These are phyloP conservation scores for Naganishia antarctica DNA, from an alignment of 768 basidiomycete species.

Conservation along the genomic window DNA sequence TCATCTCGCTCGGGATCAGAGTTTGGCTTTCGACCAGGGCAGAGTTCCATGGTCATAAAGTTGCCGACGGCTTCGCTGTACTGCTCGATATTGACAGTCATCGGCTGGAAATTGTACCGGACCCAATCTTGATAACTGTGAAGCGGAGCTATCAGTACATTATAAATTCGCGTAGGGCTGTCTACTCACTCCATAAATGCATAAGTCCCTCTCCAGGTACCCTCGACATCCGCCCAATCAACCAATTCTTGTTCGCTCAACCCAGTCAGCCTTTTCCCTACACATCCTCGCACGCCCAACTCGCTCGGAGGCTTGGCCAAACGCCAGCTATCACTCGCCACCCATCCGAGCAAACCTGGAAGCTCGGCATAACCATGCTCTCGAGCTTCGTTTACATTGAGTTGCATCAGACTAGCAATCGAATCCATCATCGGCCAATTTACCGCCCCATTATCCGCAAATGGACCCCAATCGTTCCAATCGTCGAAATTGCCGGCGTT, in stretches of 20 bases:
- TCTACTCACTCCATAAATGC: constrained; percentile 45
- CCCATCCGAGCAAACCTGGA: constrained; percentile 31
- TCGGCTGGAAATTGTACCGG: constrained; percentile 34
- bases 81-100: constrained; percentile 31
- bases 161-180: neutral
- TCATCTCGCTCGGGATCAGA: neutral
- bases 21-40: constrained; percentile 3
- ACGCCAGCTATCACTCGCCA: constrained; percentile 35
- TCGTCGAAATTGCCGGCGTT: constrained; percentile 31
- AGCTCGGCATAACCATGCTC: neutral
- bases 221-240: constrained; percentile 47
- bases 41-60: constrained; percentile 34
- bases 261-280: constrained; percentile 38
- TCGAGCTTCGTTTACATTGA: constrained; percentile 12
- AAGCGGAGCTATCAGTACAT: neutral
- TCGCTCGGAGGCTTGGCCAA: constrained; percentile 34
- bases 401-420: constrained; percentile 37
- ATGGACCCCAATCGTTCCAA: constrained; percentile 43
- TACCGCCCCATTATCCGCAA: constrained; percentile 37
- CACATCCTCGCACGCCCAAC: constrained; percentile 33
- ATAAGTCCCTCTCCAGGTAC: constrained; percentile 45
- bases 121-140: constrained; percentile 38
- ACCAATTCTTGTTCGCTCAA: constrained; percentile 32
- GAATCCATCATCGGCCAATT: constrained; percentile 44
- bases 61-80: constrained; percentile 43